Conservation (phyloP, 306 rosid genomes). For the Cicer bijugum region DNA sequence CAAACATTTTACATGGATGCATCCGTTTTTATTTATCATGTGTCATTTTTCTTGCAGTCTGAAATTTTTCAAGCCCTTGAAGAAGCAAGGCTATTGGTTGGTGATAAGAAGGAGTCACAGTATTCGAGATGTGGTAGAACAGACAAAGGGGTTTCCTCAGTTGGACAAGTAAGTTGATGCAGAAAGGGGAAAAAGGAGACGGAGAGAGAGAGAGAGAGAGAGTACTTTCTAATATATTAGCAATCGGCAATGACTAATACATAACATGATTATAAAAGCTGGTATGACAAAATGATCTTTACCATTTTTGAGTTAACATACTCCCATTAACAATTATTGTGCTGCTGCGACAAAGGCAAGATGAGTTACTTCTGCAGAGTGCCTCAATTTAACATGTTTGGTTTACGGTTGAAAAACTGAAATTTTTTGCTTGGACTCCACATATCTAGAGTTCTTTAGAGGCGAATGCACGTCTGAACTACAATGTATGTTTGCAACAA, state of each 20-base stretch:
- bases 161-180: conserved; percentile 84
- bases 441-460: too few species aligned
- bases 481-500: too few species aligned
- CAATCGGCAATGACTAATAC: conserved; percentile 17
- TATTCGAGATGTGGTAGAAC: conserved; percentile 99
- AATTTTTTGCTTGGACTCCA: too few species aligned
- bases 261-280: conserved; percentile 28
- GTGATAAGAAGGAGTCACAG: conserved; percentile 80
- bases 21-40: conserved; percentile 39
- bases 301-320: conserved; percentile 14
- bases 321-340: conserved; percentile 12
- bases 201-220: neutral
- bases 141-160: conserved; percentile 92
- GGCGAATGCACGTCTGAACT: too few species aligned
- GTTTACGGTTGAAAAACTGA: neutral
- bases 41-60: conserved; percentile 61
- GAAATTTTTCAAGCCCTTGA: conserved; percentile 82
- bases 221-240: conserved; percentile 4
- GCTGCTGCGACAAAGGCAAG: conserved; percentile 1
- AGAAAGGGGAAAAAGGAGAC: neutral
- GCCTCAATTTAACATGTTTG: neutral
- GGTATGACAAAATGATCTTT: conserved; percentile 30
- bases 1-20: conserved; percentile 1
- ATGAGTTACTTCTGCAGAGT: conserved; percentile 9
- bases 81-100: conserved; percentile 73